A percentile compares a stretch with the other conserved stretches of the same genome.
Conservation (phyloP, 306 rosid species). For the Benincasa hispida region DNA sequence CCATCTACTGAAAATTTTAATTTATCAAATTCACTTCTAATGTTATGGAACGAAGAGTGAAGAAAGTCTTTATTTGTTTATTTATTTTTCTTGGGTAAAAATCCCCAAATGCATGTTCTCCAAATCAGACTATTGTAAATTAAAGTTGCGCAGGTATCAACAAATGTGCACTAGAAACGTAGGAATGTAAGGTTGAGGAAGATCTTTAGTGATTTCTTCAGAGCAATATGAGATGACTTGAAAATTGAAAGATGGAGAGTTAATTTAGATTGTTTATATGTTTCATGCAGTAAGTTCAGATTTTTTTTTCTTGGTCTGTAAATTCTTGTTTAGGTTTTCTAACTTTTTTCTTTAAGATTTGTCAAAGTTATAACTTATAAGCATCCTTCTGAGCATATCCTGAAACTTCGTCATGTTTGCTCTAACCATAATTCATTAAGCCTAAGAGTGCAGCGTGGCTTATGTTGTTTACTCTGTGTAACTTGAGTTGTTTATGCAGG, state of each 20-base stretch:
- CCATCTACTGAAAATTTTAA: background rate
- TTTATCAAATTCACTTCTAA: background rate
- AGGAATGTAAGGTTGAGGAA: background rate
- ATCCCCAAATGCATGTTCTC: background rate
- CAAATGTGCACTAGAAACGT: background rate
- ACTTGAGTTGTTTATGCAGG: conserved; percentile 8
- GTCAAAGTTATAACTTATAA: background rate
- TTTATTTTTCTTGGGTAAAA: background rate
- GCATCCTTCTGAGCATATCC: background rate
- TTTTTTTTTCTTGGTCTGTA: background rate
- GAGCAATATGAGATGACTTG: background rate
- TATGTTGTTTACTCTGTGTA: background rate
- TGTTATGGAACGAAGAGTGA: background rate
- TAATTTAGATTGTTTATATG: background rate
- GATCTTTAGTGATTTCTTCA: background rate
- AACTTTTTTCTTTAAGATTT: background rate
- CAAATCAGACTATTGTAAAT: background rate
- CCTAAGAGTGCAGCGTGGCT: background rate
- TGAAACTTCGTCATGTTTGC: background rate
- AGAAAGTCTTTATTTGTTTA: background rate
- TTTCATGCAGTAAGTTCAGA: background rate
- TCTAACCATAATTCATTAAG: background rate
- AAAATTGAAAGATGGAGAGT: background rate
- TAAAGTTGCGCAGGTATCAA: background rate
- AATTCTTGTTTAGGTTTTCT: background rate